Evolutionary conservation across 352 stramenopile species (phyloP).

Genomic region (Pelagophyceae sp.): DNA sequence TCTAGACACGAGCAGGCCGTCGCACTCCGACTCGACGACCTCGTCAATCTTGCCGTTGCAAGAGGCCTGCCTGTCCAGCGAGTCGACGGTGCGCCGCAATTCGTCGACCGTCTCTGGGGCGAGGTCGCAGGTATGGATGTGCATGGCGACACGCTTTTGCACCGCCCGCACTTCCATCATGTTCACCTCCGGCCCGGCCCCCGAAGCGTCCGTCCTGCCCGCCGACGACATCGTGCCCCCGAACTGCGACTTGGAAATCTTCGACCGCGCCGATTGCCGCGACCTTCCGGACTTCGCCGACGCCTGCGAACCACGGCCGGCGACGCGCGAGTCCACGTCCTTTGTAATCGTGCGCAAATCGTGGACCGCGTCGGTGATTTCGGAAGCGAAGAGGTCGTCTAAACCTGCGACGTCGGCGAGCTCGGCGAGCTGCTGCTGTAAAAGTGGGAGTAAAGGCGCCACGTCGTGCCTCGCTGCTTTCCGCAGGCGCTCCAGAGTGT

Average conservation of each 20-base stretch:
- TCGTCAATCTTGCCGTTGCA: conserved; percentile 63
- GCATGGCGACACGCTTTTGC: conserved; percentile 49
- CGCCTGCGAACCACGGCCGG: conserved; percentile 6
- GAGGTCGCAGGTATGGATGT: conserved; percentile 62
- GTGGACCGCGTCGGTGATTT: conserved; percentile 40
- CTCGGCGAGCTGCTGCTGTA: conserved; percentile 54
- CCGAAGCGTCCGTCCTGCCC: background rate
- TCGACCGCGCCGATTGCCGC: background rate
- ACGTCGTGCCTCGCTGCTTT: conserved; percentile 57
- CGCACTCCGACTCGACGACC: conserved; percentile 49
- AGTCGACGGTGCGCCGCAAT: conserved; percentile 44
- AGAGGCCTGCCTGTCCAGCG: conserved; percentile 49
- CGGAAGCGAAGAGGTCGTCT: conserved; percentile 45
- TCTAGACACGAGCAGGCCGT: conserved; percentile 42
- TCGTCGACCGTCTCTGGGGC: conserved; percentile 44
- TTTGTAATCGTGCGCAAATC: conserved; percentile 50
- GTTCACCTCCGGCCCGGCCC: conserved; percentile 45
- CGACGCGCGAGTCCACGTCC: conserved; percentile 27
- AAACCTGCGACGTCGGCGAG: conserved; percentile 49
- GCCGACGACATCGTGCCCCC: background rate
- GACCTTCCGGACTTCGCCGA: background rate
- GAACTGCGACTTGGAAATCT: background rate
- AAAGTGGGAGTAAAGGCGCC: conserved; percentile 46
- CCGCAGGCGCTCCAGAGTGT: conserved; percentile 66
- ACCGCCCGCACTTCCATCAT: conserved; percentile 50